These are phyloP conservation scores for Neckera pumila DNA, from an alignment of 225 moss, liverwort and hornwort genomes.

Conservation along the genomic window DNA sequence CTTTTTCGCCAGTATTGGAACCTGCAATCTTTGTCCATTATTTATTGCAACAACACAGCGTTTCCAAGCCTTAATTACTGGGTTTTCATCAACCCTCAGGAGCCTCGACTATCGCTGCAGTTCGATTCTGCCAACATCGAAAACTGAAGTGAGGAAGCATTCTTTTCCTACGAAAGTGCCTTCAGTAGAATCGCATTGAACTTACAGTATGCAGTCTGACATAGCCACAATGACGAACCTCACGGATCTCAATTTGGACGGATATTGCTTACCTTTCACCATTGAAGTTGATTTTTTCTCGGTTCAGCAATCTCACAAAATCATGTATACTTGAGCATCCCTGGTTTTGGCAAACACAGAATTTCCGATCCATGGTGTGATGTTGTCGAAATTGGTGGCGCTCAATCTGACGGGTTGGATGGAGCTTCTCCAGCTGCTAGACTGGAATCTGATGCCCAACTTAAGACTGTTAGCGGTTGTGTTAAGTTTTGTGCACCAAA, in stretches of 20 bases:
- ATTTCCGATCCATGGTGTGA: no score
- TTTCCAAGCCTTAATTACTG: neutral
- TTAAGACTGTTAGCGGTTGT: no score
- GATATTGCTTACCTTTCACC: neutral
- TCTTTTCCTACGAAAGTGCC: neutral
- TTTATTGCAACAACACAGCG: neutral
- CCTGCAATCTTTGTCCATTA: neutral
- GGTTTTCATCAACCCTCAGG: neutral
- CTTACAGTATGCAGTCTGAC: neutral
- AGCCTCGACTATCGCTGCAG: neutral
- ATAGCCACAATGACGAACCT: neutral
- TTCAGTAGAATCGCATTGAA: neutral
- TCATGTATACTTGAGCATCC: no score
- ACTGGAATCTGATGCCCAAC: no score
- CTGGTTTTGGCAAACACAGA: no score
- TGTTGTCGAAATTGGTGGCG: no score
- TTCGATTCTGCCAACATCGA: neutral
- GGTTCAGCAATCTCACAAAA: no score
- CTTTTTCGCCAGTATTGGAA: neutral
- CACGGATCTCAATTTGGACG: neutral
- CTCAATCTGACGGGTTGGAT: no score
- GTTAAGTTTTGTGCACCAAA: no score
- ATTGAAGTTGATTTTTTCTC: no score
- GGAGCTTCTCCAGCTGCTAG: no score
- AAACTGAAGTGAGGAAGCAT: neutral